phyloP scores from a whole-genome alignment of 768 basidiomycete genomes.

The Coprinellus aureogranulatus region DNA sequence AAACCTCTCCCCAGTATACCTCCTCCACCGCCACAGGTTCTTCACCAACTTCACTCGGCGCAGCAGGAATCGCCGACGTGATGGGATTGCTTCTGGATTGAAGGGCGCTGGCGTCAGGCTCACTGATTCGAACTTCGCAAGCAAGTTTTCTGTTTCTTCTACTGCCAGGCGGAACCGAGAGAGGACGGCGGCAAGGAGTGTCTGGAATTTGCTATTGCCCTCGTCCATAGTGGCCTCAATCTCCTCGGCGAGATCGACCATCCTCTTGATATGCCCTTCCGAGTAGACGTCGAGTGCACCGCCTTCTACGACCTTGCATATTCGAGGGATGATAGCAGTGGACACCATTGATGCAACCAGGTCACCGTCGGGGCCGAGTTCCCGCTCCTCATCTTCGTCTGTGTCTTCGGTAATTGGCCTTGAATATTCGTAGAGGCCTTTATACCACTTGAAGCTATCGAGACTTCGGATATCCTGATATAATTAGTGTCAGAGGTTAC shows the following conservation, averaged over 20 bases:
- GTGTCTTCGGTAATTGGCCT: constrained; percentile 41
- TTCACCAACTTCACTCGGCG: constrained; percentile 68
- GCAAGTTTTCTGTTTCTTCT: constrained; percentile 44
- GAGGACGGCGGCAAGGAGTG: constrained; percentile 54
- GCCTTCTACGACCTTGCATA: constrained; percentile 71
- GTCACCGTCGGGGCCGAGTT: constrained; percentile 81
- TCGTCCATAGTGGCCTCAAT: constrained; percentile 71
- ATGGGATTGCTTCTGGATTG: constrained; percentile 71
- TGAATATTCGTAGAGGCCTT: constrained; percentile 75
- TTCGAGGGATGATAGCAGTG: constrained; percentile 73
- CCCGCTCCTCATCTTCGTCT: constrained; percentile 45
- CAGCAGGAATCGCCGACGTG: constrained; percentile 67
- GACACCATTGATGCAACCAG: constrained; percentile 84
- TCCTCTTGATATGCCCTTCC: constrained; percentile 51
- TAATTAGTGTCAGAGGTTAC: not conserved
- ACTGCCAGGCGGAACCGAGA: constrained; percentile 55
- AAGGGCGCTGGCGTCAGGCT: constrained; percentile 45
- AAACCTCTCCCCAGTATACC: constrained; percentile 61
- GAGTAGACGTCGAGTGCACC: constrained; percentile 87
- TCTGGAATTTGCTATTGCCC: constrained; percentile 63
- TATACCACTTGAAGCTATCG: constrained; percentile 84
- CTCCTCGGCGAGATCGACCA: constrained; percentile 78
- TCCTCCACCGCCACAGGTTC: constrained; percentile 76
- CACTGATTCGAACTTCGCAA: constrained; percentile 47
- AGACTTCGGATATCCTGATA: constrained; percentile 52